Base-by-base conservation (phyloP, 116 monocot genomes). In the Trichopus zeylanicus region DNA sequence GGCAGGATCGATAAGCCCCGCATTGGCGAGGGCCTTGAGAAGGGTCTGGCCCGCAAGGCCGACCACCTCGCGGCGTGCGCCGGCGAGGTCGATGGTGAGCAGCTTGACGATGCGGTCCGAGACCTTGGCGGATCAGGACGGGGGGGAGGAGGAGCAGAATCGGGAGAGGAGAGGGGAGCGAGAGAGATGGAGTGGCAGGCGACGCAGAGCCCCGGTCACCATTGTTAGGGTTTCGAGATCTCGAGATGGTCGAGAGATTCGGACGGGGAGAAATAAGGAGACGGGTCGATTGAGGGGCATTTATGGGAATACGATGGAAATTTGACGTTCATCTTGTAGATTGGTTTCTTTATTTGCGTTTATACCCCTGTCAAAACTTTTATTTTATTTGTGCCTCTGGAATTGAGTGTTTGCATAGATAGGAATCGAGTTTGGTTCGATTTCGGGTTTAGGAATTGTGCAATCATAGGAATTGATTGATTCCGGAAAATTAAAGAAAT, bases 1-100 rank as follows among this genome's bases (percentile, higher is more conserved):
- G 26, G 68, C 93, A 9, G 93, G 93, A 19, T 93, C 93, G 54
- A 93, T 89, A 37, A 93, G 72, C 8, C 71, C 74, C 18, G 70
- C 65, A 66, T 93, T 86, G 19, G 73, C 10, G 6, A 93, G 80
- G 1, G 93, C 79, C 10, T 69, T 69, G 63, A 93, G 86, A 19
- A 93, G 70, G 51, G 93, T 93, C 51, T 89, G 93, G 0, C 89
- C 93, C 6, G 89, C 34, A 26, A 93, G 80, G 7, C 93, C 93
- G 19, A 89, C 56, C 48, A 93, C 70, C 57, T 82, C 78, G 37
- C 65, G 82, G 67, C 75, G 79, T 39, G 57, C 56, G 9, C 93
- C 93, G n/a, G 77, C 82, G 29, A 57, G 63, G 16, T 85, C 93
- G 80, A 93, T 75, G 32, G 93, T 89, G 68, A 64, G 82, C 49